Evolutionary conservation across 2,329 filamentous ascomycete species (phyloP).

Genomic region (Xylaria polymorpha): DNA sequence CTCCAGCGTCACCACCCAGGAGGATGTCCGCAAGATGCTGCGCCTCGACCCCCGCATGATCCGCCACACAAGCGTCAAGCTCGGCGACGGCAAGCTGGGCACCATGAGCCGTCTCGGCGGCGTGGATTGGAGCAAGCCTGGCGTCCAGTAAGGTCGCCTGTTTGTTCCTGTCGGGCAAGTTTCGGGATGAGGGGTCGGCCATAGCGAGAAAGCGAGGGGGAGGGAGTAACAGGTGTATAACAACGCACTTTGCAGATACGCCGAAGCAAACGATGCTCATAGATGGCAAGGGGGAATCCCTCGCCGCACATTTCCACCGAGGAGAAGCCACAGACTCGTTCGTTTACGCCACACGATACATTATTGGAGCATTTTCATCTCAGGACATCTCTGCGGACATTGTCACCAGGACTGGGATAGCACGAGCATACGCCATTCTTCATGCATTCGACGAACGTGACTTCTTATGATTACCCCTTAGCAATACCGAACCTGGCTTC

Average conservation of each 20-base stretch:
- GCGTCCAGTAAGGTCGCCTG: slow-evolving; percentile 10
- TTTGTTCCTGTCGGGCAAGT: background rate
- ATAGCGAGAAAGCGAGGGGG: background rate
- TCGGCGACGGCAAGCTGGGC: slow-evolving; percentile 73
- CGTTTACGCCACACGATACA: background rate
- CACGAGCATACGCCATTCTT: no score
- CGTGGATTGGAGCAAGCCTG: slow-evolving; percentile 58
- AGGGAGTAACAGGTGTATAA: background rate
- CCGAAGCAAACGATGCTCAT: background rate
- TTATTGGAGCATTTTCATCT: background rate
- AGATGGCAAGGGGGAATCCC: background rate
- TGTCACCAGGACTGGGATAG: background rate
- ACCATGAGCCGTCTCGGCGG: slow-evolving; percentile 63
- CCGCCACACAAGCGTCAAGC: slow-evolving; percentile 84
- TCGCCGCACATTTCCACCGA: background rate
- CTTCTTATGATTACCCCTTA: background rate
- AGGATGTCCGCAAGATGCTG: slow-evolving; percentile 79
- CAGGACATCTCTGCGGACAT: background rate
- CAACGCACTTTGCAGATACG: background rate
- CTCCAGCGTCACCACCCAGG: slow-evolving; percentile 76
- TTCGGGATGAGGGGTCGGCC: background rate
- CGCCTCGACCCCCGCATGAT: slow-evolving; percentile 91
- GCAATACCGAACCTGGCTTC: background rate
- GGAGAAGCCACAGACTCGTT: background rate
- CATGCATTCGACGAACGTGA: background rate